Evolutionary conservation across 164 flowering plant genomes (phyloP).

Genomic region (Aristolochia californica): DNA sequence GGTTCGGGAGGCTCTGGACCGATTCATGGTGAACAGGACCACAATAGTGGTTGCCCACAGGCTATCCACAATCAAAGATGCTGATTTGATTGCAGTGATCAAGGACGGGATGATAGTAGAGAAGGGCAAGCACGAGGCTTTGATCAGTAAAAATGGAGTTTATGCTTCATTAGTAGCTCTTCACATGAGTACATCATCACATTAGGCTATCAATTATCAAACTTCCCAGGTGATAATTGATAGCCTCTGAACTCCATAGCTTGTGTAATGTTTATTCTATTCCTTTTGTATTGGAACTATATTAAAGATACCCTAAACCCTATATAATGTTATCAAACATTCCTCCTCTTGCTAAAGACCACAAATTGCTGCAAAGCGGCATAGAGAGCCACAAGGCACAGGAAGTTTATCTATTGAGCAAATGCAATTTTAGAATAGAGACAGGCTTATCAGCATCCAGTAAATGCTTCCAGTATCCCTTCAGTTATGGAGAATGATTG

Average conservation of each 20-base stretch:
- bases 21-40: conserved; percentile 60
- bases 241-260: not conserved
- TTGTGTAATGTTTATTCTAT: not conserved
- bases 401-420: no score
- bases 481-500: no score
- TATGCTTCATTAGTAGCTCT: conserved; percentile 68
- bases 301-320: no score
- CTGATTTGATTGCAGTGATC: conserved; percentile 60
- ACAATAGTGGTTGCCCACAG: conserved; percentile 78
- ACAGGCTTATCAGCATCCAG: no score
- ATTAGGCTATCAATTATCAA: not conserved
- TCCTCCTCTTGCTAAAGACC: no score
- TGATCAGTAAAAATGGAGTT: conserved; percentile 33
- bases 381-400: no score
- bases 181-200: conserved; percentile 24
- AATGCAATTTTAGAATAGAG: no score
- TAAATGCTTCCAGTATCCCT: no score
- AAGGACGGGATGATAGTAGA: conserved; percentile 65
- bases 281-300: not conserved
- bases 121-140: conserved; percentile 57
- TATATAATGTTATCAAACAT: no score
- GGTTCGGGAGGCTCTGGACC: conserved; percentile 69
- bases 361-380: no score
- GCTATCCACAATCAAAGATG: conserved; percentile 57
- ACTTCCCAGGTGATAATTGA: not conserved